Percentiles rank a stretch among this genome's conserved stretches.
Evolutionary conservation across 768 basidiomycete species (phyloP).

Genomic region (Tricholoma furcatifolium): DNA sequence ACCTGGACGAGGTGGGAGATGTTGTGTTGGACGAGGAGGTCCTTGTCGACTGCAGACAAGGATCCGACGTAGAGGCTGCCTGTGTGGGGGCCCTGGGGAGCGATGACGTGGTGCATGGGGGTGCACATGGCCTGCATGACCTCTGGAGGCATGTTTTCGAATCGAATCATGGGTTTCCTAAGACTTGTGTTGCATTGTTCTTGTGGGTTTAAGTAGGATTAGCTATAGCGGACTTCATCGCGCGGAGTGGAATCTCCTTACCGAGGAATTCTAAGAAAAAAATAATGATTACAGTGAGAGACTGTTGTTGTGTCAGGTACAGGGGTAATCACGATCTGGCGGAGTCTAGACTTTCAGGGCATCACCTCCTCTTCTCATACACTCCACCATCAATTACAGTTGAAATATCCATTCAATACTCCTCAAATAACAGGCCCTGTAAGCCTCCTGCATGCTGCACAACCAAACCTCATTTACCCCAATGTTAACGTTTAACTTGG

Average conservation of each 20-base stretch:
- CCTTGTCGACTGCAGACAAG: conserved; percentile 53
- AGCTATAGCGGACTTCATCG: no score
- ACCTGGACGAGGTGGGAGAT: conserved; percentile 63
- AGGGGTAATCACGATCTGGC: conserved; percentile 14
- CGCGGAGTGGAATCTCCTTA: conserved; percentile 16
- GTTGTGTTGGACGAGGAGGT: conserved; percentile 44
- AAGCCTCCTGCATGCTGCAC: no score
- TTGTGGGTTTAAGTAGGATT: conserved; percentile 18
- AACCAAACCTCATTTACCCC: no score
- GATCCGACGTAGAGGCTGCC: conserved; percentile 72
- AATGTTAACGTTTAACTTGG: no score
- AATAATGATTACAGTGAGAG: conserved; percentile 10
- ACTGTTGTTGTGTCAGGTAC: conserved; percentile 17
- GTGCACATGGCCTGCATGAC: conserved; percentile 85
- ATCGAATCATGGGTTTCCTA: conserved; percentile 61
- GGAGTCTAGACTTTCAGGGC: conserved; percentile 6
- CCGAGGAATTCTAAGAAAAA: conserved; percentile 13
- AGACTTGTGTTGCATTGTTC: not conserved
- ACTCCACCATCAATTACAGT: not conserved
- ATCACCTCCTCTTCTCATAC: conserved; percentile 1
- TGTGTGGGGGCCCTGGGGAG: conserved; percentile 29
- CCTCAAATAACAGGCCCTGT: not conserved
- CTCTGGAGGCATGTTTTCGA: conserved; percentile 71
- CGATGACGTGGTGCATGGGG: conserved; percentile 74
- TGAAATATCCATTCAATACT: not conserved